Evolutionary conservation across 768 basidiomycete species (phyloP), one percentile per base, ranked within the genome.

Genomic region (Omphalotus guepiniiformis): DNA sequence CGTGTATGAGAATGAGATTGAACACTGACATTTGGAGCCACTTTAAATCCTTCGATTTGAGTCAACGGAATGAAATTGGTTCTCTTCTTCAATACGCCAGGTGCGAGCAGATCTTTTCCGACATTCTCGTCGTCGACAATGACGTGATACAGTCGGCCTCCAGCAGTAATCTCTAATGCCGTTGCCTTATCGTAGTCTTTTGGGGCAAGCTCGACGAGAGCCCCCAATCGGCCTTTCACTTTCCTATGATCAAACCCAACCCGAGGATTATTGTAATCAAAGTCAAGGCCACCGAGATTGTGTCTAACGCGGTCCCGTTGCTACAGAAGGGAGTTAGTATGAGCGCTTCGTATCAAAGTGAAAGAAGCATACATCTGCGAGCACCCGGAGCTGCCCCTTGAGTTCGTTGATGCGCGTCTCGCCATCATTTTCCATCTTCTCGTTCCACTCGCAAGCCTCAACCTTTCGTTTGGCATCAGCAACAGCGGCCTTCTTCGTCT

Each of bases 61-160:
- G 85, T 95, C 39, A 99, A 70, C 0, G 95, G 95, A 54, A 98
- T 93, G 63, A 96, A 82, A 0, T 93, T 96, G 16, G 95, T 88
- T 16, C 93, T 82, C 65, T 87, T 92, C 70, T 80, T 85, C 55
- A 98, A 78, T 40, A 72, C 59, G 9, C 76, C 75, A 39, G 86
- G 81, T 60, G 87, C 79, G 39, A 98, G 69, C 21, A 98, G 75
- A 23, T 88, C 82, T 56, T 87, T 88, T 23, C 93, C 94, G 37
- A 94, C 80, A 47, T 78, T 78, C 65, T 97, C 93, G 59, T 95
- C 83, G 54, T 94, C 83, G 6, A 98, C 89, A 22, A 98, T 88
- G 29, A 98, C 91, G 53, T 98, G 92, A 67, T 88, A 96, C 7
- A 99, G 72, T 54, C 86, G 88, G 1, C 80, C 83, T 0, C 93